Conservation (phyloP, 805 yeast genomes). For the Kluyveromyces siamensis region DNA sequence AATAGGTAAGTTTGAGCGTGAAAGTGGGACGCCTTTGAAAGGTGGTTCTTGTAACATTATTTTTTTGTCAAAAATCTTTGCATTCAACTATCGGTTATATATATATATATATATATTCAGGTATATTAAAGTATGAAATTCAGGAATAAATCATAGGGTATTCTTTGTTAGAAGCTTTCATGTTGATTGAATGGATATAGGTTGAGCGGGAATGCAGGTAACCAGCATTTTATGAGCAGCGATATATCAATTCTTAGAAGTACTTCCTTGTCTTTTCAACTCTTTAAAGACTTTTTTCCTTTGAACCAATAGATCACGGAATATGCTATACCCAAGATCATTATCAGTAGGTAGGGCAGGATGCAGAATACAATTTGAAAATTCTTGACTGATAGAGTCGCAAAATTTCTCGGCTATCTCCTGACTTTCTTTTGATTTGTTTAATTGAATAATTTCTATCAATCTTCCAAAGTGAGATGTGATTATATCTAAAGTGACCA, state of each 20-base stretch:
- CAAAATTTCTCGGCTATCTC: constrained; percentile 32
- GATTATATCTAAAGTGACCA: constrained; percentile 76
- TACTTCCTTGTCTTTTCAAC: constrained; percentile 32
- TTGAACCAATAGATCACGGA: constrained; percentile 51
- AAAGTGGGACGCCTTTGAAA: not conserved
- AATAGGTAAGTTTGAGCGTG: not conserved
- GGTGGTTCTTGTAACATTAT: not conserved
- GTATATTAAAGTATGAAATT: not conserved
- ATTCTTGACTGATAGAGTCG: constrained; percentile 50
- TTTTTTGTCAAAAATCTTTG: not conserved
- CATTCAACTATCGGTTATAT: not conserved
- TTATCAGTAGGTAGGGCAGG: constrained; percentile 44
- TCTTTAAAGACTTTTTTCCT: constrained; percentile 59
- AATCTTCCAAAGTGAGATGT: constrained; percentile 65
- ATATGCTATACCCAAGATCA: constrained; percentile 46
- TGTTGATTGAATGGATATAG: too few relatives aligned
- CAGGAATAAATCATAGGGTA: not conserved
- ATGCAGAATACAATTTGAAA: constrained; percentile 48
- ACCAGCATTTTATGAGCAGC: not conserved
- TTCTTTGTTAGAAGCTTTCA: too few relatives aligned
- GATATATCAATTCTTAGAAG: not conserved
- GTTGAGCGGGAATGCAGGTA: not conserved
- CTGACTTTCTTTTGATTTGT: constrained; percentile 26
- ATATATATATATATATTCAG: not conserved
- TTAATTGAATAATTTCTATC: constrained; percentile 42